Percentiles rank a stretch among this genome's conserved stretches.
phyloP scores from a whole-genome alignment of 495 filamentous ascomycete genomes.

The Penicillium argentinense region DNA sequence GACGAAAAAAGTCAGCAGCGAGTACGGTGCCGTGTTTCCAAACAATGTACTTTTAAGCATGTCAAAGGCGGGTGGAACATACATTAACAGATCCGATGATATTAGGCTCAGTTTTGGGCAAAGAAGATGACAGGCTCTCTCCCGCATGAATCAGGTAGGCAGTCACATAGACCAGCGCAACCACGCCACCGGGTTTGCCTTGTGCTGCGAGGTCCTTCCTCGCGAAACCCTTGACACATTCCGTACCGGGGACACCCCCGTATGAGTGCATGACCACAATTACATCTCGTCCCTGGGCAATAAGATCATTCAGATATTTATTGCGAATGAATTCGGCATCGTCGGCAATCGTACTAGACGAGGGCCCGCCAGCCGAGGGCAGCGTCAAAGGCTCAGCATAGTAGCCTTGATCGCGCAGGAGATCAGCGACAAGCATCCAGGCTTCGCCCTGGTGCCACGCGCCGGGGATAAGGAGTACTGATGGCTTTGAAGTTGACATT shows the following conservation, averaged over 20 bases:
- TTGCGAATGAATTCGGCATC: conserved; percentile 21
- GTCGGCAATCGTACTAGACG: conserved; percentile 9
- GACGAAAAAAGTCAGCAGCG: neutral
- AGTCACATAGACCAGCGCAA: conserved; percentile 9
- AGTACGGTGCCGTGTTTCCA: neutral
- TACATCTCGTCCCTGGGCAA: conserved; percentile 35
- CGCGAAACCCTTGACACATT: conserved; percentile 34
- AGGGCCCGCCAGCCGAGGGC: conserved; percentile 8
- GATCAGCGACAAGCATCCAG: conserved; percentile 28
- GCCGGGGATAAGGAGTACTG: conserved; percentile 40
- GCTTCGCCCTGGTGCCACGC: conserved; percentile 31
- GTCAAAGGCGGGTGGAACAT: neutral
- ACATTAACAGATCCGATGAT: neutral
- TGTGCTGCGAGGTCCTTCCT: conserved; percentile 15
- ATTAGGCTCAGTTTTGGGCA: neutral
- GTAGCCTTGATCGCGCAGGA: conserved; percentile 24
- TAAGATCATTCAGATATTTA: conserved; percentile 19
- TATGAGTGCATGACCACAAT: conserved; percentile 37
- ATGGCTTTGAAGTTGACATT: conserved; percentile 24
- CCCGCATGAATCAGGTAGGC: conserved; percentile 5
- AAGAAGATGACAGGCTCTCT: neutral
- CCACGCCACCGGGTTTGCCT: conserved; percentile 12
- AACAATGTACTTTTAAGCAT: neutral
- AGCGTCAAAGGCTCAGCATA: conserved; percentile 10
- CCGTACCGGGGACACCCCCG: conserved; percentile 30